These are phyloP conservation scores for Rubia peregrina DNA, from an alignment of 305 asterid genomes.

Conservation along the genomic window DNA sequence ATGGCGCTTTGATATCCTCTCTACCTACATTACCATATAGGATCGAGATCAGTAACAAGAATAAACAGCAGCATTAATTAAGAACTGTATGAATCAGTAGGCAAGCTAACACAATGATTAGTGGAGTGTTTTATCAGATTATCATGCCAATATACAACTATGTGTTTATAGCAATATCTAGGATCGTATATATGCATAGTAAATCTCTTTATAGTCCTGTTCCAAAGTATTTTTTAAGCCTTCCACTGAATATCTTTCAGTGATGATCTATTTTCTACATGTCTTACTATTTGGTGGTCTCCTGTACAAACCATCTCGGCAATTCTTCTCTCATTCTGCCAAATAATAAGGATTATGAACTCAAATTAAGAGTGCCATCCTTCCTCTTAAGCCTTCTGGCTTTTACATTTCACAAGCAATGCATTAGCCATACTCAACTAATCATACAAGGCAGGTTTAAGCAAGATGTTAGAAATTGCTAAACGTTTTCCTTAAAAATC, in stretches of 20 bases:
- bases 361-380: not conserved
- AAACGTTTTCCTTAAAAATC: not conserved
- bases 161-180: too few species aligned
- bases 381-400: too few species aligned
- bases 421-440: not conserved
- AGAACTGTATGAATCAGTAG: not conserved
- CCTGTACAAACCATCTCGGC: too few species aligned
- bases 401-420: too few species aligned
- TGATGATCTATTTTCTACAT: not conserved
- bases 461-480: not conserved
- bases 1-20: conserved; percentile 42
- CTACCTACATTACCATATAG: conserved; percentile 28
- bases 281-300: too few species aligned
- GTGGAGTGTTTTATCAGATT: not conserved
- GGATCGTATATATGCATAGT: too few species aligned
- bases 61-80: too few species aligned
- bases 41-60: not conserved
- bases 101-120: not conserved
- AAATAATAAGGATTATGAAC: not conserved
- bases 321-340: not conserved
- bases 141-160: not conserved
- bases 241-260: not conserved
- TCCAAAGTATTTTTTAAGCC: too few species aligned
- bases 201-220: too few species aligned
- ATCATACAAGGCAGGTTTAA: not conserved